phyloP scores from a whole-genome alignment of 495 filamentous ascomycete genomes.

The Trypethelium eluteriae region DNA sequence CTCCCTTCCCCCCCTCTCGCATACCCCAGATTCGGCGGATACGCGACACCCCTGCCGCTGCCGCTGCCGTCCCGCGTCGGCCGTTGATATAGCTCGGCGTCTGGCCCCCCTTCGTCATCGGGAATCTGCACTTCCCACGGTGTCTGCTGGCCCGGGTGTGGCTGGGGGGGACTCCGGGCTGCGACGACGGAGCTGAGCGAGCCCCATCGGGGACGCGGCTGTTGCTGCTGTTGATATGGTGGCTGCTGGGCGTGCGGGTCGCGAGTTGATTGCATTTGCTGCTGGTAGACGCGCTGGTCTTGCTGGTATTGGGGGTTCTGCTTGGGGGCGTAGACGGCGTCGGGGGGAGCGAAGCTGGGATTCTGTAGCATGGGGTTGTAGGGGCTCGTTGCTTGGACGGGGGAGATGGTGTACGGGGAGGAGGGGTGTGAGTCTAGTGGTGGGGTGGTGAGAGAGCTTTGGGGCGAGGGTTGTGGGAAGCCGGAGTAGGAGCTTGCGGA shows the following conservation, averaged over 20 bases:
- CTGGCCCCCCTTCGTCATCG: not conserved
- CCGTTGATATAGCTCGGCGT: not conserved
- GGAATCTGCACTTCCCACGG: constrained; percentile 9
- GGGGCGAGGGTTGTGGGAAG: not conserved
- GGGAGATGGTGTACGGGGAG: not conserved
- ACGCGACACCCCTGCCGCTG: not conserved
- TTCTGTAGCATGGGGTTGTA: not conserved
- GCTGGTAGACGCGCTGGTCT: not conserved
- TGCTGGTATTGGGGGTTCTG: constrained; percentile 2
- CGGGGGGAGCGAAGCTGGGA: not conserved
- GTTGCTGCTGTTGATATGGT: no score
- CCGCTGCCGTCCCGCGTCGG: not conserved
- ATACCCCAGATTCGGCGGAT: not conserved
- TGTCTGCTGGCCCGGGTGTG: constrained; percentile 18
- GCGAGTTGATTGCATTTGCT: not conserved
- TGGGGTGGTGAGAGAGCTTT: not conserved
- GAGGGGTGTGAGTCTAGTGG: not conserved
- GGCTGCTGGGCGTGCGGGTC: not conserved
- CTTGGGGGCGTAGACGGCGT: constrained; percentile 4
- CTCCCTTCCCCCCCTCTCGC: not conserved
- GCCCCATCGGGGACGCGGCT: not conserved
- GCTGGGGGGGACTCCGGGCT: constrained; percentile 12
- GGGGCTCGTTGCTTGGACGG: not conserved
- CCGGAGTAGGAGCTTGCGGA: not conserved
- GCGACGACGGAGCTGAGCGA: not conserved